Percentiles rank a stretch among this genome's conserved stretches.
phyloP scores from a whole-genome alignment of 192 early-diverging fungal species.

The Chytriomyces sp. region DNA sequence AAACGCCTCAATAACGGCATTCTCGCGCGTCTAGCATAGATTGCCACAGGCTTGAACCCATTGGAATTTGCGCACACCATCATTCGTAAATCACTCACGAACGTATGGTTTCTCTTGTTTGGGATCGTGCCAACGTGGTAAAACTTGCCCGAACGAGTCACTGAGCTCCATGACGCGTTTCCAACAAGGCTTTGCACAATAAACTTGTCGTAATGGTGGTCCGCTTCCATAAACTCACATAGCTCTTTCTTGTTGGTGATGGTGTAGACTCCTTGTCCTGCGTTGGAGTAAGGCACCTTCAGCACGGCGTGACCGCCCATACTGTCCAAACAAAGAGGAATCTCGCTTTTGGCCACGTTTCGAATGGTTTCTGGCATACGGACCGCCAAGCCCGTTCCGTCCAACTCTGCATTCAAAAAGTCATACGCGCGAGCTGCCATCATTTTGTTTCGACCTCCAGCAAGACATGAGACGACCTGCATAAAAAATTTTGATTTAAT shows the following conservation, averaged over 20 bases:
- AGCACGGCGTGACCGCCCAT: constrained; percentile 91
- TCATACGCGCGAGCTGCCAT: constrained; percentile 88
- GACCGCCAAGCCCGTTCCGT: constrained; percentile 72
- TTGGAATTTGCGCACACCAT: constrained; percentile 76
- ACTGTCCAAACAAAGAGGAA: constrained; percentile 78
- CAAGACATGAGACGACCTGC: constrained; percentile 79
- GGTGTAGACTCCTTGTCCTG: constrained; percentile 86
- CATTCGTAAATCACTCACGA: constrained; percentile 82
- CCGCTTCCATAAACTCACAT: constrained; percentile 70
- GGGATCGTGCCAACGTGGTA: constrained; percentile 91
- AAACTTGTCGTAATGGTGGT: constrained; percentile 89
- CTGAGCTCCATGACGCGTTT: constrained; percentile 82
- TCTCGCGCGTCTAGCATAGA: constrained; percentile 79
- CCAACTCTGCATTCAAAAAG: constrained; percentile 80
- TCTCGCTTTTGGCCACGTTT: constrained; percentile 79
- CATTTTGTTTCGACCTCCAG: constrained; percentile 91
- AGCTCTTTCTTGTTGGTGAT: constrained; percentile 79
- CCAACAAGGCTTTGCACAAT: constrained; percentile 89
- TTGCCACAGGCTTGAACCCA: constrained; percentile 83
- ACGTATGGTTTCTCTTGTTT: constrained; percentile 86
- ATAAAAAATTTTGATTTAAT: not conserved
- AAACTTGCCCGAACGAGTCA: constrained; percentile 78
- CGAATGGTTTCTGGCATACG: constrained; percentile 84
- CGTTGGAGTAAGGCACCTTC: constrained; percentile 90
- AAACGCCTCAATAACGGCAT: constrained; percentile 69